A percentile compares a stretch with the other conserved stretches of the same genome.
Evolutionary conservation across 495 filamentous ascomycete genomes (phyloP).

Genomic region (Parmelia sp.): DNA sequence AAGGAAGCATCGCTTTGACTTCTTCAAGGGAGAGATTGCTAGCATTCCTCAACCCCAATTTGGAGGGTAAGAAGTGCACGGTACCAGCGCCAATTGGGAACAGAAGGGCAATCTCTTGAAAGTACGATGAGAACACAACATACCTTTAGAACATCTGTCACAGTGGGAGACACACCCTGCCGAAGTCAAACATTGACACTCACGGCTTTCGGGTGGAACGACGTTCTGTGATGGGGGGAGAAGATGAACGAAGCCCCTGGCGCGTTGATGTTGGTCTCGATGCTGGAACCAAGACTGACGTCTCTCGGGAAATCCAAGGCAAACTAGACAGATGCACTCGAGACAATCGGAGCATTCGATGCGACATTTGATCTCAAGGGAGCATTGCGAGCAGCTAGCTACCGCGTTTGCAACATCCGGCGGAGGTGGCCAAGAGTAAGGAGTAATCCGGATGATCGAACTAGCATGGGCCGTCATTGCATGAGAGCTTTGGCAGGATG

Average conservation of each 20-base stretch:
- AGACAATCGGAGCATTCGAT: constrained; percentile 5
- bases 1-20: not conserved
- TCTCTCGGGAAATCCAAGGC: not conserved
- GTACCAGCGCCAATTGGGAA: not conserved
- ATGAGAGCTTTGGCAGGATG: constrained; percentile 2
- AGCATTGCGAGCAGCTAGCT: constrained; percentile 4
- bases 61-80: not conserved
- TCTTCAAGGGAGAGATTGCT: not conserved
- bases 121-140: not conserved
- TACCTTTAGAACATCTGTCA: not conserved
- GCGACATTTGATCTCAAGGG: constrained; percentile 7
- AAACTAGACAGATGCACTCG: not conserved
- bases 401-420: not conserved
- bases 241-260: not conserved
- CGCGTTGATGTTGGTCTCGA: not conserved
- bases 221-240: not conserved
- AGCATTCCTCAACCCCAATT: not conserved
- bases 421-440: not conserved
- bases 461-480: not conserved
- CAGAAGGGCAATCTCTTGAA: not conserved
- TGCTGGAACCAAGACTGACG: not conserved
- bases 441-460: not conserved
- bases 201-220: not conserved
- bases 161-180: not conserved
- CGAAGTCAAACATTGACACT: not conserved